A percentile compares a stretch with the other conserved stretches of the same genome.
These are phyloP conservation scores for Trichomonas vaginalis DNA, from an alignment of 208 protist species.

Conservation along the genomic window DNA sequence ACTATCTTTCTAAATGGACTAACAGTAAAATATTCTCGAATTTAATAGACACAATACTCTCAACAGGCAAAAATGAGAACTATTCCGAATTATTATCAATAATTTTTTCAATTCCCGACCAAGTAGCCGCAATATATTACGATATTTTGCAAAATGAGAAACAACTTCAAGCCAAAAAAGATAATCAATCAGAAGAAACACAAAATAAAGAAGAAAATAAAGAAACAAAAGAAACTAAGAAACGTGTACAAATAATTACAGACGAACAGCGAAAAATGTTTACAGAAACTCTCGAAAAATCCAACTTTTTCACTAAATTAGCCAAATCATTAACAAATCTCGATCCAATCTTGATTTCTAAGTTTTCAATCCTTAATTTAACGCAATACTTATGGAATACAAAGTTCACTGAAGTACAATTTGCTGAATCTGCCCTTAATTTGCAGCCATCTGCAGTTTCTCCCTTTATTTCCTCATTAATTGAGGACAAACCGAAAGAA, in stretches of 20 bases:
- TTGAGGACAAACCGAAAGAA: background rate
- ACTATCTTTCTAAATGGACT: background rate
- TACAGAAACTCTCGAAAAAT: too few relatives aligned
- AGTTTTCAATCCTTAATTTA: background rate
- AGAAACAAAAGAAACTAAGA: background rate
- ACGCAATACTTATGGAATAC: background rate
- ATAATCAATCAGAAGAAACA: too few relatives aligned
- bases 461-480: background rate
- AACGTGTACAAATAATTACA: background rate
- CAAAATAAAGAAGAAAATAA: background rate
- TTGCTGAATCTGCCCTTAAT: background rate
- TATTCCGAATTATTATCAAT: background rate
- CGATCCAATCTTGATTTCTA: background rate
- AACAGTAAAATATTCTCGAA: background rate
- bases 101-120: constrained; percentile 10
- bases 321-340: background rate
- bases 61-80: background rate
- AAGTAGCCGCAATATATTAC: background rate
- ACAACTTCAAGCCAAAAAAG: background rate
- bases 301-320: background rate
- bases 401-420: background rate
- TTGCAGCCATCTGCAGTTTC: background rate
- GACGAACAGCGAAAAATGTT: too few relatives aligned
- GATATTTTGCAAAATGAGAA: background rate
- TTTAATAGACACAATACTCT: background rate